Conservation (phyloP, 306 rosid species). For the Glycine soja region DNA sequence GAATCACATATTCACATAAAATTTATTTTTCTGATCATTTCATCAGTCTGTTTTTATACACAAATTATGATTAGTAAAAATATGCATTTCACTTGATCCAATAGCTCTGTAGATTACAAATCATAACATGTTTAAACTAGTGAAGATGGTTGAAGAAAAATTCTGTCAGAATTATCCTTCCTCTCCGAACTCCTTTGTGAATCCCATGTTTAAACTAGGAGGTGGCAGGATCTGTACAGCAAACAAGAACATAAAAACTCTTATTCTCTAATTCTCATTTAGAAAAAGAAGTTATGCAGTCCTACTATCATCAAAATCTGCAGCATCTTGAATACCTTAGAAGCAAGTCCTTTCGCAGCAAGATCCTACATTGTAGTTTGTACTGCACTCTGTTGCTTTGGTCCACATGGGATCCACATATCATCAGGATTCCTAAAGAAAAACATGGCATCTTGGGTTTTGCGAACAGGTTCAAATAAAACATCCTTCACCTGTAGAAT, state of each 20-base stretch:
- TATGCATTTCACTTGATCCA: slow-evolving; percentile 59
- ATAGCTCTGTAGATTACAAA: slow-evolving; percentile 54
- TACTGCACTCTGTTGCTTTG: slow-evolving; percentile 77
- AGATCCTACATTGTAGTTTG: slow-evolving; percentile 90
- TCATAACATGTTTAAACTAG: slow-evolving; percentile 44
- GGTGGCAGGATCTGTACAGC: slow-evolving; percentile 92
- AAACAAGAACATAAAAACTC: slow-evolving; percentile 30
- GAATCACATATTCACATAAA: slow-evolving; percentile 26
- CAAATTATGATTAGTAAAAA: slow-evolving; percentile 56
- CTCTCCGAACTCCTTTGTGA: slow-evolving; percentile 97
- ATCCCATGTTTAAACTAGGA: slow-evolving; percentile 94
- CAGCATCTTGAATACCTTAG: slow-evolving; percentile 67
- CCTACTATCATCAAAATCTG: slow-evolving; percentile 24
- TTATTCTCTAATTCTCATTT: slow-evolving; percentile 8
- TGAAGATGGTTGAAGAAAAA: slow-evolving; percentile 53
- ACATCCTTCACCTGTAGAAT: slow-evolving; percentile 91
- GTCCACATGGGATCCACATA: slow-evolving; percentile 94
- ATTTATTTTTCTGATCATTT: slow-evolving; percentile 48
- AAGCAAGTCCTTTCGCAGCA: slow-evolving; percentile 81
- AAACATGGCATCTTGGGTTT: slow-evolving; percentile 99
- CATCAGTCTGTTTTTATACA: slow-evolving; percentile 56
- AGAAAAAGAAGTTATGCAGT: neutral
- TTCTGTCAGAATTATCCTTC: slow-evolving; percentile 77
- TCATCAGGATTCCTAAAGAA: slow-evolving; percentile 67
- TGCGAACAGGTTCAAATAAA: slow-evolving; percentile 97